phyloP scores from a whole-genome alignment of 495 filamentous ascomycete species.

The Penicillium angulare region DNA sequence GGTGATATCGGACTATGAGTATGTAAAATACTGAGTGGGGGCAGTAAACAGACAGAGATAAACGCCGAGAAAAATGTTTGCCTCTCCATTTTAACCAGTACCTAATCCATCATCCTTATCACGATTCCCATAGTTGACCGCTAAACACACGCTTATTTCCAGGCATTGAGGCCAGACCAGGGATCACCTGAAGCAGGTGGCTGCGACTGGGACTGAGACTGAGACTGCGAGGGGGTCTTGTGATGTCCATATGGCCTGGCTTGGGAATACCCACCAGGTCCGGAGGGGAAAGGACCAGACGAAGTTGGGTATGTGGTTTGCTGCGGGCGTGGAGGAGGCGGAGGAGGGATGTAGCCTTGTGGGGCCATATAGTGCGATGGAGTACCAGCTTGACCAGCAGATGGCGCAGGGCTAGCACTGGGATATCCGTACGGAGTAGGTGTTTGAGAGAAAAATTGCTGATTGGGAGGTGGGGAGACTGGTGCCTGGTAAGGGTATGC shows the following conservation, averaged over 20 bases:
- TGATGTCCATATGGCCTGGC: constrained; percentile 39
- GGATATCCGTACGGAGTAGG: constrained; percentile 37
- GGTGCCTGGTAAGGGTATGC: constrained; percentile 51
- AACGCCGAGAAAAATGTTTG: constrained; percentile 16
- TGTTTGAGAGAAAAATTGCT: constrained; percentile 43
- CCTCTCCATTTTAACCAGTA: constrained; percentile 3
- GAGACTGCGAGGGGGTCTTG: constrained; percentile 45
- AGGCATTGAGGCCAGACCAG: constrained; percentile 83
- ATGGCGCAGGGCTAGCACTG: constrained; percentile 36
- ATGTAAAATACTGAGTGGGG: neutral
- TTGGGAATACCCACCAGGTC: constrained; percentile 59
- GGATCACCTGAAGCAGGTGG: constrained; percentile 56
- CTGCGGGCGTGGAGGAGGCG: constrained; percentile 81
- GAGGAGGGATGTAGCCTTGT: constrained; percentile 84
- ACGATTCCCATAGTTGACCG: neutral
- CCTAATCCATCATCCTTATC: neutral
- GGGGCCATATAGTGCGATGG: constrained; percentile 54
- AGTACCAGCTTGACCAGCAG: constrained; percentile 15
- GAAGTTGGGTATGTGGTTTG: constrained; percentile 69
- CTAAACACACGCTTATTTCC: constrained; percentile 58
- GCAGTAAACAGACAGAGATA: neutral
- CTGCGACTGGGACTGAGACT: constrained; percentile 25
- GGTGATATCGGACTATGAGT: constrained; percentile 9
- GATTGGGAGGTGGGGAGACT: constrained; percentile 43
- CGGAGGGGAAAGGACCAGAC: constrained; percentile 51